Base-by-base conservation (phyloP, 78 protist species). In the Dictyostelium brefeldianum region DNA sequence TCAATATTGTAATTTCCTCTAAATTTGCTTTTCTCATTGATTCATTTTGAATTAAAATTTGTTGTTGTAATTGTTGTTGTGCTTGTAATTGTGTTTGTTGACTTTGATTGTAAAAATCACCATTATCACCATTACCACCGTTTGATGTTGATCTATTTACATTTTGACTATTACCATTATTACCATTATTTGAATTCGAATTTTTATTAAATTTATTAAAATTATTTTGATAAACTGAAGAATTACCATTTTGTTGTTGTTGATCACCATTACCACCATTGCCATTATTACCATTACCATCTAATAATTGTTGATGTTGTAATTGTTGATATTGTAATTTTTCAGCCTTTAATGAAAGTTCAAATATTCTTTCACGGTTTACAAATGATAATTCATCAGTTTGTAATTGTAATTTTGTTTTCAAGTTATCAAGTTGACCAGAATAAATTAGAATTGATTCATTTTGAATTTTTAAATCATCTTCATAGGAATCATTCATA, bases 311-410 rank as follows among this genome's bases (percentile, higher is more conserved):
- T 46, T 73, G 78, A 36, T 36, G 43, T 71, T 71, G 51, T 73
- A 43, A 56, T 46, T 43, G 50, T 46, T 73, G 51, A 73, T 73
- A 73, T 46, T 73, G 79, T n/a, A 73, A 9, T 73, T 47, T 73
- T 46, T 73, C 79, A 15, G 56, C 51, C 20, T 73, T 73, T 17
- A 73, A n/a, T 46, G 79, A 73, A 29, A 73, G 56, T 22, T 73
- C 79, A 4, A 73, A 73, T n/a, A 46, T 47, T 73, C 79, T 73
- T 73, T 73, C 79, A 15, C 79, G 51, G 46, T 47, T 73, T 17
- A 73, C 18, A 46, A 73, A 73, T 46, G 79, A 36, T 10, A 46
- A 20, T 47, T 73, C 79, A 11, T 73, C 59, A 12, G 27, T n/a
- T 36, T 46, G 79, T 20, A 46, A 4, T 46, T 15, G 27, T n/a